These are phyloP conservation scores for Lactarius pseudohatsudake DNA, from an alignment of 768 basidiomycete genomes.

Conservation along the genomic window DNA sequence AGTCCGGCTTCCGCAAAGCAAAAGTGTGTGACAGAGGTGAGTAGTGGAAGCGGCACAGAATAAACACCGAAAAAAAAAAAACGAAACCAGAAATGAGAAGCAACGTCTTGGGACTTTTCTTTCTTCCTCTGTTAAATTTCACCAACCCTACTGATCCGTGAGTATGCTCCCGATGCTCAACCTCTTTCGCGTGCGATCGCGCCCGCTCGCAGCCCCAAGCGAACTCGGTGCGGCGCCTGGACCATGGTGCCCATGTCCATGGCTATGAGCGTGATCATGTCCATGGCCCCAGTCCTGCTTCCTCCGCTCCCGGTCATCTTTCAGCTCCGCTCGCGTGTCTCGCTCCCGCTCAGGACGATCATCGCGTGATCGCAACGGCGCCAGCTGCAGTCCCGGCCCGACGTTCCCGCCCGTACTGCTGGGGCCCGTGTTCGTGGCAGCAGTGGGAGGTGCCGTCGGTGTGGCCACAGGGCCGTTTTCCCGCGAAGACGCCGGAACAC, in stretches of 20 bases:
- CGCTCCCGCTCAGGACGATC: constrained; percentile 18
- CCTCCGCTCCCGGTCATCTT: constrained; percentile 24
- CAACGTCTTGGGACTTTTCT: constrained; percentile 8
- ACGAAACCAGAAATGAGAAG: background rate
- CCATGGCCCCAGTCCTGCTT: constrained; percentile 18
- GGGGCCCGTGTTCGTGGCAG: background rate
- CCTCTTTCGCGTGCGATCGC: constrained; percentile 20
- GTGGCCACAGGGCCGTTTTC: constrained; percentile 5
- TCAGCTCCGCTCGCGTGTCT: constrained; percentile 16
- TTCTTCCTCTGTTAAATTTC: constrained; percentile 2
- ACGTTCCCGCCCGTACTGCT: background rate
- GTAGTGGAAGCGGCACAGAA: background rate
- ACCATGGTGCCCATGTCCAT: constrained; percentile 2
- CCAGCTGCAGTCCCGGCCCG: constrained; percentile 22
- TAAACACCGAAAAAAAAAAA: constrained; percentile 7
- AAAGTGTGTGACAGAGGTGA: background rate
- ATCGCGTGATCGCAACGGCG: constrained; percentile 20
- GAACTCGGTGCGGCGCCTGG: constrained; percentile 4
- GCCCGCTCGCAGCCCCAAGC: background rate
- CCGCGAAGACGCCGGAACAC: constrained; percentile 8
- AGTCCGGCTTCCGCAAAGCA: constrained; percentile 4
- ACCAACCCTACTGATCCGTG: constrained; percentile 4
- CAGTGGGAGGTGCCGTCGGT: background rate
- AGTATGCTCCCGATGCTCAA: constrained; percentile 26
- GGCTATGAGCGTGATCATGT: constrained; percentile 2